Percentiles rank a stretch among this genome's conserved stretches.
These are phyloP conservation scores for Petunia axillaris DNA, from an alignment of 257 asterid genomes.

Conservation along the genomic window DNA sequence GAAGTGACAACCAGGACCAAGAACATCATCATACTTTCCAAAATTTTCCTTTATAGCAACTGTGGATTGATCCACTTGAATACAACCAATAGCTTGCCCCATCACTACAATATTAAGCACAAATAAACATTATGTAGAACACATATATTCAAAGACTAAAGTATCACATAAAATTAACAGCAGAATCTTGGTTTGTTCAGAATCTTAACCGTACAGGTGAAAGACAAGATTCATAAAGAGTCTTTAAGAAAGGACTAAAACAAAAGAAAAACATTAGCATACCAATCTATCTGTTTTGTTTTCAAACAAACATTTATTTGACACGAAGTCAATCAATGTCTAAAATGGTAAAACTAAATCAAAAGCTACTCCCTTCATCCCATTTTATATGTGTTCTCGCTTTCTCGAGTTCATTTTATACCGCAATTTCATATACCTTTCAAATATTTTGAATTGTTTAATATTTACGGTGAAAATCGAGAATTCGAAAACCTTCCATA, in stretches of 20 bases:
- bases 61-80: conserved; percentile 41
- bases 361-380: not conserved
- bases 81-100: conserved; percentile 43
- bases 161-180: not conserved
- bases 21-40: conserved; percentile 34
- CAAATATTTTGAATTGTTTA: too few species aligned
- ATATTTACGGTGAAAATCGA: too few species aligned
- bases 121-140: not conserved
- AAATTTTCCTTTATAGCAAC: conserved; percentile 35
- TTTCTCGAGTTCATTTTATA: too few species aligned
- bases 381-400: too few species aligned
- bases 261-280: not conserved
- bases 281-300: not conserved
- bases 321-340: not conserved
- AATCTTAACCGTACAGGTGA: conserved; percentile 5
- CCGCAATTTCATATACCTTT: too few species aligned
- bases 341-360: not conserved
- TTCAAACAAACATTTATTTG: not conserved
- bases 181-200: conserved; percentile 7
- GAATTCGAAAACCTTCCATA: too few species aligned
- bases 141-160: not conserved
- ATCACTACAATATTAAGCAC: not conserved
- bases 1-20: conserved; percentile 40
- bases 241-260: not conserved
- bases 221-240: conserved; percentile 3